Base-by-base conservation (phyloP, 2,329 filamentous ascomycete species). In the Colletotrichum sp. region DNA sequence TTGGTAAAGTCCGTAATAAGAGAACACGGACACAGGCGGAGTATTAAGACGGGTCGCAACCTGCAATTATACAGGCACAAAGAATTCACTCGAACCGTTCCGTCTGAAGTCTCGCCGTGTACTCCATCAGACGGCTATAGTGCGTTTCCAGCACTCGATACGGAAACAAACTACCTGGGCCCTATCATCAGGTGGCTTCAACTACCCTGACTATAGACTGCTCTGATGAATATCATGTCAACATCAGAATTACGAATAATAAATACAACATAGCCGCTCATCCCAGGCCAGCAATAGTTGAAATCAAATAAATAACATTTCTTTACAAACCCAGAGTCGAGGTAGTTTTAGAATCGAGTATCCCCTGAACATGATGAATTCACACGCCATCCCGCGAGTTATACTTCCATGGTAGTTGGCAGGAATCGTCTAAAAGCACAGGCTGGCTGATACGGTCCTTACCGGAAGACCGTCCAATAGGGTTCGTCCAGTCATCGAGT, bases 311-410 rank as follows among this genome's bases (percentile, higher is more conserved):
- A 61, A 75, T 8, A 75, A 63, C 7, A 9, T n/a, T 16, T 5
- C 36, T 74, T 61, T 44, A 52, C 68, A 48, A 39, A 44, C 27
- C 72, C 68, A 75, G 52, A 75, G 71, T 71, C 61, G 68, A 63
- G 71, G 61, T 67, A 75, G 72, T 30, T 36, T 55, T 69, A 2
- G 6, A 52, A 22, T 13, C 1, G 11, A 19, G 5, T n/a, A 1
- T 22, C 6, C n/a, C n/a, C 22, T 22, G n/a, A 72, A 68, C 73
- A 70, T 75, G 73, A 75, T 72, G 22, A 68, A 72, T 64, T 48
- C 68, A 68, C 68, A 75, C 73, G 68, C 63, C 61, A 68, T 34
- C 19, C 55, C 55, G 69, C 59, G 69, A 16, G 25, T 39, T n/a
- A 36, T 64, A 60, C 27, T 13, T 52, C 16, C 39, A 12, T 44